phyloP scores from a whole-genome alignment of 768 basidiomycete genomes.

The Dacryopinax primogenitus region DNA sequence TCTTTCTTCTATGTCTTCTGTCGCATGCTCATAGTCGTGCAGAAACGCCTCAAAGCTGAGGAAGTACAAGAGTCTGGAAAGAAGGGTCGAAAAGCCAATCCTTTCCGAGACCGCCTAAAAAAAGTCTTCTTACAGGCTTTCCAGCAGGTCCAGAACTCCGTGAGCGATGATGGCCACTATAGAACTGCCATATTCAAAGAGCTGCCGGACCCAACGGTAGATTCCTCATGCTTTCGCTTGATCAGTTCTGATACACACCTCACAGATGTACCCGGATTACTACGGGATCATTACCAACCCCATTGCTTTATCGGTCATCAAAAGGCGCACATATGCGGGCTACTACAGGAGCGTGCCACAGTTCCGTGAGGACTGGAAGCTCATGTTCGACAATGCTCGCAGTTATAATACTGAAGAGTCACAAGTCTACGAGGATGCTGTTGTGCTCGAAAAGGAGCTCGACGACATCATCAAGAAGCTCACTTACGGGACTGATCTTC shows the following conservation, averaged over 20 bases:
- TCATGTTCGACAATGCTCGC: conserved; percentile 90
- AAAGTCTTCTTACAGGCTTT: conserved; percentile 66
- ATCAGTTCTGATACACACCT: neutral
- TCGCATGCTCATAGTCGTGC: neutral
- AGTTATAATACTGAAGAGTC: conserved; percentile 92
- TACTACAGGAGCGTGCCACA: conserved; percentile 62
- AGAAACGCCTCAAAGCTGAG: conserved; percentile 78
- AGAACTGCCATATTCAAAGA: conserved; percentile 84
- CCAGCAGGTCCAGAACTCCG: conserved; percentile 57
- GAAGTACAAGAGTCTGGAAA: conserved; percentile 15
- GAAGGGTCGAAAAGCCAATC: neutral
- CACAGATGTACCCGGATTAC: conserved; percentile 63
- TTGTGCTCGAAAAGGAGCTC: conserved; percentile 87
- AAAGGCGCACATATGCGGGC: conserved; percentile 53
- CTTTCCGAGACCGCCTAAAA: conserved; percentile 60
- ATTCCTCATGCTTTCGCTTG: neutral
- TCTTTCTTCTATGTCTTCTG: neutral
- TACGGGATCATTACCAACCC: conserved; percentile 78
- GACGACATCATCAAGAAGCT: conserved; percentile 49
- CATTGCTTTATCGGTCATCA: conserved; percentile 76
- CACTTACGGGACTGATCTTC: neutral
- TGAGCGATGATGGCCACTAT: conserved; percentile 60
- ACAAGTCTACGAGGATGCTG: conserved; percentile 88
- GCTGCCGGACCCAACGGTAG: conserved; percentile 49
- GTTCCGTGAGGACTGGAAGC: conserved; percentile 67